Evolutionary conservation across 768 basidiomycete genomes (phyloP).

Genomic region (Lyophyllum decastes): DNA sequence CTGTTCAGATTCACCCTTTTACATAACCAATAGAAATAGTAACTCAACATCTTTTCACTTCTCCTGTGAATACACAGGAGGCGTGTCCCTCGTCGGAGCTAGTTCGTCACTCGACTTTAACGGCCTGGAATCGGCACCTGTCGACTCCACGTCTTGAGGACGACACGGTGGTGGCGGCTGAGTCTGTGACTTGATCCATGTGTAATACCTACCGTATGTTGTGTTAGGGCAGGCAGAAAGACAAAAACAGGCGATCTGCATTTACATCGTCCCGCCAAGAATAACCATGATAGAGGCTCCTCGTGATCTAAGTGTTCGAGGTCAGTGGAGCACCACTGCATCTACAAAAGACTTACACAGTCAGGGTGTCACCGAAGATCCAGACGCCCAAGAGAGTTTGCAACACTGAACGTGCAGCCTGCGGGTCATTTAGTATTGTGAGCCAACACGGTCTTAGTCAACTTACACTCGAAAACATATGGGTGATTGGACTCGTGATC

Average conservation of each 20-base stretch:
- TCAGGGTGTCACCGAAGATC: conserved; percentile 75
- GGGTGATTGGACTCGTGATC: conserved; percentile 80
- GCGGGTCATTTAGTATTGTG: conserved; percentile 11
- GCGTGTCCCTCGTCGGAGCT: conserved; percentile 23
- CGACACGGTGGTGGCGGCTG: conserved; percentile 26
- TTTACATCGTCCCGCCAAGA: conserved; percentile 66
- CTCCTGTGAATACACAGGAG: conserved; percentile 5
- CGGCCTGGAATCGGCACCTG: conserved; percentile 18
- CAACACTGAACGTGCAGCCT: conserved; percentile 82
- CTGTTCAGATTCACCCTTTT: neutral
- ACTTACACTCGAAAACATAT: conserved; percentile 80
- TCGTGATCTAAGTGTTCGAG: conserved; percentile 49
- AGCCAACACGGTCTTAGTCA: conserved; percentile 7
- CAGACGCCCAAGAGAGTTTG: conserved; percentile 81
- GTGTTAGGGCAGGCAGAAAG: neutral
- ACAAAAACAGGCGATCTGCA: neutral
- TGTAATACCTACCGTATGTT: conserved; percentile 46
- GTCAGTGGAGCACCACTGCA: neutral
- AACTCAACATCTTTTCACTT: too few species aligned
- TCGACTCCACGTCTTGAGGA: conserved; percentile 41
- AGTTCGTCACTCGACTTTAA: conserved; percentile 17
- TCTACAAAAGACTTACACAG: conserved; percentile 49
- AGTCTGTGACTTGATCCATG: conserved; percentile 42
- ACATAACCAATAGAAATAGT: neutral
- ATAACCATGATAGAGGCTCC: conserved; percentile 68